Conservation (phyloP, 148 eudicot species). For the Heliamphora exappendiculata region DNA sequence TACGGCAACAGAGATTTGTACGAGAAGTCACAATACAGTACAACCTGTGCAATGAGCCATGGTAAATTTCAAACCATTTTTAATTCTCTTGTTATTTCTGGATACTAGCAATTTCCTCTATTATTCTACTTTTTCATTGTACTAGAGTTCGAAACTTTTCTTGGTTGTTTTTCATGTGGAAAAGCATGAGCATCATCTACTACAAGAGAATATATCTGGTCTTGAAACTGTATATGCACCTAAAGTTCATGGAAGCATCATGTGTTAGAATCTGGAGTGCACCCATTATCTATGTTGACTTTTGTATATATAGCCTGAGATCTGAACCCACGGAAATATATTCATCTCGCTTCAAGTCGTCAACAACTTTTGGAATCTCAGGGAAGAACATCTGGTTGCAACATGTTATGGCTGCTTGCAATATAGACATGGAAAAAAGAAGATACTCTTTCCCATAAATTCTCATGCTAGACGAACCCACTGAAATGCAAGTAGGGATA, state of each 20-base stretch:
- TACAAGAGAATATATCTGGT: neutral
- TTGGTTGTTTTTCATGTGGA: neutral
- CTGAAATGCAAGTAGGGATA: too few species aligned
- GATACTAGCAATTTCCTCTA: neutral
- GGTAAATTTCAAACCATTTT: constrained; percentile 37
- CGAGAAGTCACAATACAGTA: constrained; percentile 93
- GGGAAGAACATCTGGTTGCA: too few species aligned
- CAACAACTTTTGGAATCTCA: too few species aligned
- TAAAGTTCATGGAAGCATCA: neutral
- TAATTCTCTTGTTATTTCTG: neutral
- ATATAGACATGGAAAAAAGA: too few species aligned
- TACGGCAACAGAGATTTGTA: constrained; percentile 92
- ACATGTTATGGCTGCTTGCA: too few species aligned
- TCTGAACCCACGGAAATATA: too few species aligned
- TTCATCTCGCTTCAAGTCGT: too few species aligned
- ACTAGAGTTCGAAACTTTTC: neutral
- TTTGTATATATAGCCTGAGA: neutral
- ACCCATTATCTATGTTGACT: neutral
- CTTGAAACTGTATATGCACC: too few species aligned
- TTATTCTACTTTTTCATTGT: neutral
- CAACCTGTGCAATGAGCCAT: constrained; percentile 94
- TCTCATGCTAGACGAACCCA: too few species aligned
- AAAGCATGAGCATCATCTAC: neutral
- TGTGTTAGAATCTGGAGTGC: neutral
- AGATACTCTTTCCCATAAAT: neutral